A percentile compares a stretch with the other conserved stretches of the same genome.
phyloP scores from a whole-genome alignment of 2,329 filamentous ascomycete genomes.

The Aspergillus niger region DNA sequence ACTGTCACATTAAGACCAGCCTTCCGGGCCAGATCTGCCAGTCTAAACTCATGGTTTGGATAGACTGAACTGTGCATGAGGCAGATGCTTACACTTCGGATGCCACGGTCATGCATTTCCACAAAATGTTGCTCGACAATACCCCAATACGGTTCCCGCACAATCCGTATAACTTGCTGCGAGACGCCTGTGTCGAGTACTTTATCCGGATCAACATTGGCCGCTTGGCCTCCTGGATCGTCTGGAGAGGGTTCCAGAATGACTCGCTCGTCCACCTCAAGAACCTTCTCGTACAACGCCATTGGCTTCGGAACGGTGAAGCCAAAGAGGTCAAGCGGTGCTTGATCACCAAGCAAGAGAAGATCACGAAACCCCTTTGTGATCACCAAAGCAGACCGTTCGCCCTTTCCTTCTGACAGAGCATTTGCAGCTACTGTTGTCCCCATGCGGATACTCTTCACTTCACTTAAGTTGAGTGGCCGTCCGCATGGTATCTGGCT shows the following conservation, averaged over 20 bases:
- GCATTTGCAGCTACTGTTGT: slow-evolving; percentile 91
- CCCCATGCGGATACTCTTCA: slow-evolving; percentile 73
- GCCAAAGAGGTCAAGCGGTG: slow-evolving; percentile 81
- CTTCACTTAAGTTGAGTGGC: slow-evolving; percentile 18
- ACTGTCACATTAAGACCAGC: slow-evolving; percentile 77
- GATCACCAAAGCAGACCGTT: slow-evolving; percentile 39
- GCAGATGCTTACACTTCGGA: slow-evolving; percentile 78
- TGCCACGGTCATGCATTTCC: slow-evolving; percentile 65
- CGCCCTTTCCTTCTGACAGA: slow-evolving; percentile 46
- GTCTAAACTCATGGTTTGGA: slow-evolving; percentile 73
- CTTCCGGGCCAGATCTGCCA: slow-evolving; percentile 71
- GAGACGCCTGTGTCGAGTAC: slow-evolving; percentile 57
- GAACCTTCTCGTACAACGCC: slow-evolving; percentile 26
- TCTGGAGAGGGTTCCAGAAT: slow-evolving; percentile 29
- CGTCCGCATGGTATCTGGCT: slow-evolving; percentile 12
- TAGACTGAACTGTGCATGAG: slow-evolving; percentile 88
- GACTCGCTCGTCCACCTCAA: slow-evolving; percentile 49
- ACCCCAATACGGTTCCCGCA: slow-evolving; percentile 59
- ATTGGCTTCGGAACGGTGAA: slow-evolving; percentile 79
- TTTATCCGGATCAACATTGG: slow-evolving; percentile 55
- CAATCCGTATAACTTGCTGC: slow-evolving; percentile 66
- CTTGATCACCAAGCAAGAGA: slow-evolving; percentile 82
- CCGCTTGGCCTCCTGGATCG: slow-evolving; percentile 24
- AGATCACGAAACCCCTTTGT: slow-evolving; percentile 84
- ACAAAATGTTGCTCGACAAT: slow-evolving; percentile 59